Percentiles rank a stretch among this genome's conserved stretches.
Evolutionary conservation across 2,329 filamentous ascomycete species (phyloP).

Genomic region (Diaporthe batatas): DNA sequence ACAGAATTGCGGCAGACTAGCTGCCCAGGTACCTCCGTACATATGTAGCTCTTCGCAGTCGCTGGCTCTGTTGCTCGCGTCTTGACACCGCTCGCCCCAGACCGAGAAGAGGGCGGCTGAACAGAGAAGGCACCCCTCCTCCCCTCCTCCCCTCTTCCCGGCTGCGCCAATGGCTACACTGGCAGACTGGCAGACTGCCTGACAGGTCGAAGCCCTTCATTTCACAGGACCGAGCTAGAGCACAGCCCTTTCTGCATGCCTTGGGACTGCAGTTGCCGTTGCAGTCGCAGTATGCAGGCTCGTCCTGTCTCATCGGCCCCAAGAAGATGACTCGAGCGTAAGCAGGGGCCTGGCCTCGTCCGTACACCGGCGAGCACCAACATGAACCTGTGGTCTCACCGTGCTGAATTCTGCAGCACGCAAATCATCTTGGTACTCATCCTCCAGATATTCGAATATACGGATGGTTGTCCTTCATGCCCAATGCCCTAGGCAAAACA

Average conservation of each 20-base stretch:
- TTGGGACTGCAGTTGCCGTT: slow-evolving; percentile 15
- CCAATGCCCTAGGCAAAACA: neutral
- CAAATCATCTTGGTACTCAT: neutral
- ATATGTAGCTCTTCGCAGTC: neutral
- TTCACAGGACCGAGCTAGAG: slow-evolving; percentile 31
- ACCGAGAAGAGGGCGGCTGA: slow-evolving; percentile 25
- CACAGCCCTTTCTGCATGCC: slow-evolving; percentile 32
- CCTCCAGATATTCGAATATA: neutral
- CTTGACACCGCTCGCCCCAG: slow-evolving; percentile 20
- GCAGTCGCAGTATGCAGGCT: slow-evolving; percentile 16
- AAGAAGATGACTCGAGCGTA: slow-evolving; percentile 14
- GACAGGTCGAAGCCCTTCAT: slow-evolving; percentile 22
- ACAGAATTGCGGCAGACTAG: slow-evolving; percentile 24
- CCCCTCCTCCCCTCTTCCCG: neutral
- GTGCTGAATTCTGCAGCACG: neutral
- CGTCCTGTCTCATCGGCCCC: slow-evolving; percentile 7
- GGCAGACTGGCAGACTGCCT: too few relatives aligned
- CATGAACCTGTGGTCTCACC: neutral
- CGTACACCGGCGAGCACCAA: slow-evolving; percentile 1
- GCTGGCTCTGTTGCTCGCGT: neutral
- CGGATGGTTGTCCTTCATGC: neutral
- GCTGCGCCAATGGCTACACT: neutral
- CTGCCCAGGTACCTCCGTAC: too few relatives aligned
- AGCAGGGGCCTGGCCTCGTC: slow-evolving; percentile 14
- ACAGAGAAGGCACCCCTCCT: neutral